Percentiles rank a stretch among this genome's conserved stretches.
Evolutionary conservation across 768 basidiomycete species (phyloP).

Genomic region (Boletus subcaerulescens): DNA sequence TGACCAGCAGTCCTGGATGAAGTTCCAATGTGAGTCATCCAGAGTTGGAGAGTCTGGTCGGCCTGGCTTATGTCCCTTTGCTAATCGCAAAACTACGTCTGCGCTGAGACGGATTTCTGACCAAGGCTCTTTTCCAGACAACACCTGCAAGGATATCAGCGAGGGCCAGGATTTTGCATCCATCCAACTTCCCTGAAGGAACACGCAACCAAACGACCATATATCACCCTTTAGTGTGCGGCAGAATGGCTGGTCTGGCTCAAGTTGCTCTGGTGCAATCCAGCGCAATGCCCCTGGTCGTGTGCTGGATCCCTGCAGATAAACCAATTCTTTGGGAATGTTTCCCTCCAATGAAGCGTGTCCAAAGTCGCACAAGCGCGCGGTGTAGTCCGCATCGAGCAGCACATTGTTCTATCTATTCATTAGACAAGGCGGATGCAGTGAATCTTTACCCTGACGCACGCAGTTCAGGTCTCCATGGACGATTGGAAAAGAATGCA

Average conservation of each 20-base stretch:
- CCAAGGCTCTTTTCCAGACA: conserved; percentile 13
- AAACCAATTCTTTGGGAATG: no score
- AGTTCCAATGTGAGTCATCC: background rate
- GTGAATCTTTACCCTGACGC: background rate
- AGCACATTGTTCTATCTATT: conserved; percentile 11
- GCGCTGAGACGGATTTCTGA: conserved; percentile 1
- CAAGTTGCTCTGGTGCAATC: background rate
- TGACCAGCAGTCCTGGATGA: background rate
- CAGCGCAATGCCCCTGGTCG: background rate
- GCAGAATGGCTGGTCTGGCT: background rate
- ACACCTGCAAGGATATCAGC: background rate
- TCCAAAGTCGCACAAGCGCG: conserved; percentile 15
- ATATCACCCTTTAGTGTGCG: conserved; percentile 10
- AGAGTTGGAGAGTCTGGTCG: conserved; percentile 1
- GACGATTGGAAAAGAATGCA: background rate
- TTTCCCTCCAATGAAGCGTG: no score
- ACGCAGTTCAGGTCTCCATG: background rate
- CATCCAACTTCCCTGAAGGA: conserved; percentile 12
- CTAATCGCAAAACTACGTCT: conserved; percentile 5
- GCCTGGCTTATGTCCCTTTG: background rate
- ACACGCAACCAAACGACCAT: conserved; percentile 29
- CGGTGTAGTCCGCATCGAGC: background rate
- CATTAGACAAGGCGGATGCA: background rate
- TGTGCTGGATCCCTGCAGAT: no score
- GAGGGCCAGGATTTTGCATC: no score